These are phyloP conservation scores for Candida orba DNA, from an alignment of 805 yeast genomes.

Conservation along the genomic window DNA sequence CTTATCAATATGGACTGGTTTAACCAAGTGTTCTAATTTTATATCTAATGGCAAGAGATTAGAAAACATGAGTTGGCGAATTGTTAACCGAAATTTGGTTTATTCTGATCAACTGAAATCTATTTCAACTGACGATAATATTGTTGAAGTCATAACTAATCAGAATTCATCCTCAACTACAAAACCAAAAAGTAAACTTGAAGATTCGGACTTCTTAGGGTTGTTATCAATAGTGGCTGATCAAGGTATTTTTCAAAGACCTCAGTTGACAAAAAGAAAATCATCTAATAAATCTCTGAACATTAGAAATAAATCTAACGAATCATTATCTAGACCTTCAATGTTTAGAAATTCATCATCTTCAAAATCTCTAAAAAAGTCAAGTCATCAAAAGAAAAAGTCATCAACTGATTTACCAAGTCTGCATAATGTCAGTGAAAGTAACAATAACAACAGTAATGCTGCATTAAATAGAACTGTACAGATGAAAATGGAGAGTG, in stretches of 20 bases:
- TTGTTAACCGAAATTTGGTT: slow-evolving; percentile 24
- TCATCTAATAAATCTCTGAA: slow-evolving; percentile 16
- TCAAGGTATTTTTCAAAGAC: slow-evolving; percentile 15
- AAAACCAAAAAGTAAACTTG: slow-evolving; percentile 17
- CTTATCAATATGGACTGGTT: slow-evolving; percentile 35
- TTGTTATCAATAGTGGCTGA: slow-evolving; percentile 23
- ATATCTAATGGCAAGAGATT: slow-evolving; percentile 24
- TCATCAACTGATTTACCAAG: slow-evolving; percentile 12
- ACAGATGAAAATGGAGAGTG: slow-evolving; percentile 8
- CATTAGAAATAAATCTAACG: slow-evolving; percentile 9
- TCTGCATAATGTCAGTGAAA: background rate
- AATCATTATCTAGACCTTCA: slow-evolving; percentile 12
- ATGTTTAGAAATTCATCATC: slow-evolving; percentile 21
- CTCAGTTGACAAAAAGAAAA: slow-evolving; percentile 16
- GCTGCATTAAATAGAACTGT: background rate
- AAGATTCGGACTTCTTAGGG: slow-evolving; percentile 22
- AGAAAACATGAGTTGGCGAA: slow-evolving; percentile 28
- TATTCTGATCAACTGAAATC: slow-evolving; percentile 11
- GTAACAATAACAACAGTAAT: background rate
- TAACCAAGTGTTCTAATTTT: slow-evolving; percentile 24
- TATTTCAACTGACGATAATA: slow-evolving; percentile 1
- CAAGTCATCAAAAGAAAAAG: slow-evolving; percentile 8
- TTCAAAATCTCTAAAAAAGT: slow-evolving; percentile 20
- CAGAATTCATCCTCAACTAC: slow-evolving; percentile 2
- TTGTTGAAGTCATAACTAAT: slow-evolving; percentile 4